These are phyloP conservation scores for Debaryomycetaceae sp. DNA, from an alignment of 1,139 yeast genomes.

Conservation along the genomic window DNA sequence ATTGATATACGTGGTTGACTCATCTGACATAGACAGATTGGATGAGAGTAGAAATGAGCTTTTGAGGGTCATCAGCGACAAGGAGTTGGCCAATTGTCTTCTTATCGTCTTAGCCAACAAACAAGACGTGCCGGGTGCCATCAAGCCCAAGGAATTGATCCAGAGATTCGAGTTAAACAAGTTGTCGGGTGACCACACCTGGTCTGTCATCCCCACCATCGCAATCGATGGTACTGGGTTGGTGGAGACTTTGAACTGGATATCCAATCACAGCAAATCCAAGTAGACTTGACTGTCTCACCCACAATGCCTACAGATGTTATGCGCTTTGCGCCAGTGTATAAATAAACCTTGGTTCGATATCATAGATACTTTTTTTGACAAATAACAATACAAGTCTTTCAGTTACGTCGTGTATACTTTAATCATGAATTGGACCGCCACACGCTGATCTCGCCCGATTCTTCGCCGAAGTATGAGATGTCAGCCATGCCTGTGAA, in stretches of 20 bases:
- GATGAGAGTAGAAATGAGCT: conserved; percentile 79
- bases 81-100: conserved; percentile 77
- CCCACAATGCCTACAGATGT: background rate
- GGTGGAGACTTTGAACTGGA: conserved; percentile 73
- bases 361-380: background rate
- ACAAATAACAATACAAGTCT: background rate
- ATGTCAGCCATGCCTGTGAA: conserved; percentile 69
- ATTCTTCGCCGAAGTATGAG: conserved; percentile 85
- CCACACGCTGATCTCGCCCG: conserved; percentile 51
- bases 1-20: conserved; percentile 87
- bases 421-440: conserved; percentile 6
- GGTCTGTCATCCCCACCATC: conserved; percentile 76
- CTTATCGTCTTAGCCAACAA: conserved; percentile 86
- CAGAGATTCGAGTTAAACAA: conserved; percentile 54
- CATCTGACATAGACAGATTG: conserved; percentile 67
- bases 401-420: background rate
- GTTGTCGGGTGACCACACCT: conserved; percentile 55
- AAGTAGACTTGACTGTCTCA: background rate
- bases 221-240: conserved; percentile 76
- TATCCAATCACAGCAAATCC: conserved; percentile 55
- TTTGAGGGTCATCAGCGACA: conserved; percentile 70
- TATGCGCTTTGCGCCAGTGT: background rate
- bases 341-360: background rate
- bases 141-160: conserved; percentile 64
- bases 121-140: conserved; percentile 69